These are phyloP conservation scores for Candida peoriensis DNA, from an alignment of 805 yeast species.

Conservation along the genomic window DNA sequence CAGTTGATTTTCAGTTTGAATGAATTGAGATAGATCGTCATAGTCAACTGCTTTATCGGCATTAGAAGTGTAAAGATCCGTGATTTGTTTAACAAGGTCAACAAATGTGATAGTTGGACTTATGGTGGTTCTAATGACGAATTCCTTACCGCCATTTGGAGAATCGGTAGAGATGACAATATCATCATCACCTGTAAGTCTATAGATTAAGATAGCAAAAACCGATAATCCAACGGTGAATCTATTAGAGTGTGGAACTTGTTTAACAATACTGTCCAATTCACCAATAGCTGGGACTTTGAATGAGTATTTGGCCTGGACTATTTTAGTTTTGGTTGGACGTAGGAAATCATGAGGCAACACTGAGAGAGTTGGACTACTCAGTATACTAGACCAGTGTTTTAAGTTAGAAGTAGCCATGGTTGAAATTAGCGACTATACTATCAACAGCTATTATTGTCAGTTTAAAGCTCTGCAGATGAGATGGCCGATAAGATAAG, in stretches of 20 bases:
- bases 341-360: slow-evolving; percentile 84
- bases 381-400: slow-evolving; percentile 63
- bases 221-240: slow-evolving; percentile 58
- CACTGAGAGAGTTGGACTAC: slow-evolving; percentile 79
- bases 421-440: too few relatives aligned
- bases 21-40: slow-evolving; percentile 47
- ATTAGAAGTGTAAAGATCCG: slow-evolving; percentile 33
- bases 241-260: slow-evolving; percentile 23
- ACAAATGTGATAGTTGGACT: slow-evolving; percentile 50
- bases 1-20: slow-evolving; percentile 44
- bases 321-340: slow-evolving; percentile 63
- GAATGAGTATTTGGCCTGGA: slow-evolving; percentile 51
- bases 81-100: slow-evolving; percentile 44
- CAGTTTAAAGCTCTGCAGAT: too few relatives aligned
- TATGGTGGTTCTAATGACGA: slow-evolving; percentile 59
- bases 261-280: slow-evolving; percentile 16
- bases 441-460: too few relatives aligned
- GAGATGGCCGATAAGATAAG: too few relatives aligned
- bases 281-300: slow-evolving; percentile 25
- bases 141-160: slow-evolving; percentile 34
- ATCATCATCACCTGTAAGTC: slow-evolving; percentile 93
- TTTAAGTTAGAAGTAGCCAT: slow-evolving; percentile 28
- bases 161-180: slow-evolving; percentile 76
- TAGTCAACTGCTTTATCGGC: slow-evolving; percentile 37
- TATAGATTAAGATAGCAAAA: slow-evolving; percentile 63